phyloP scores from a whole-genome alignment of 306 rosid species.

The Dalbergia cultrata region DNA sequence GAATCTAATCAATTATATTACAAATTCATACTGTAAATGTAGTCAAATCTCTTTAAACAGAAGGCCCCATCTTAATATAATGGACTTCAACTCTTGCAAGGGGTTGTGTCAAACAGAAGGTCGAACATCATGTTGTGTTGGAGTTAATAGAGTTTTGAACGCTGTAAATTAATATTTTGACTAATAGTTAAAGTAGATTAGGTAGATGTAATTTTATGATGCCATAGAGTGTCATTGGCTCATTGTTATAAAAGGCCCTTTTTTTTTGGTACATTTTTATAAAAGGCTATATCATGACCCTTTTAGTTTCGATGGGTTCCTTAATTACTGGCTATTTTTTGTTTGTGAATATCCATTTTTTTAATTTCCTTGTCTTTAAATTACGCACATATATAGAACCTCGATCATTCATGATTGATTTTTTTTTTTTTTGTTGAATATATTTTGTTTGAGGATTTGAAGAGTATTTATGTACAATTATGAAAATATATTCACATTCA shows the following conservation, averaged over 20 bases:
- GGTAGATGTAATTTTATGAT: neutral
- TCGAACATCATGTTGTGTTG: slow-evolving; percentile 5
- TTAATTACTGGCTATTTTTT: neutral
- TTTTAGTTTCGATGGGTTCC: slow-evolving; percentile 11
- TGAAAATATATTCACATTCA: no score
- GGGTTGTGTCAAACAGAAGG: neutral
- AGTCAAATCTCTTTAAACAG: neutral
- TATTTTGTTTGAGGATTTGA: no score
- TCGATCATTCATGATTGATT: neutral
- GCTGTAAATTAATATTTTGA: neutral
- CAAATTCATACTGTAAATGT: neutral
- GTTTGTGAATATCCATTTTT: neutral
- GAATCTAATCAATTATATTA: neutral
- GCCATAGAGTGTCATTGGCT: neutral
- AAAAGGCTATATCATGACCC: slow-evolving; percentile 3
- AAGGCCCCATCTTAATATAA: neutral
- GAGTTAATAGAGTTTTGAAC: slow-evolving; percentile 1
- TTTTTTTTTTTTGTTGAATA: no score
- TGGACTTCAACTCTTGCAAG: slow-evolving; percentile 25
- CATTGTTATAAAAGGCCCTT: neutral
- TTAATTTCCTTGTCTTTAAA: no score
- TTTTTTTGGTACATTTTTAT: neutral
- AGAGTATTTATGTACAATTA: no score
- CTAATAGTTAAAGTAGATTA: neutral
- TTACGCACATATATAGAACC: no score